Evolutionary conservation across 805 yeast genomes (phyloP).

Genomic region (Wickerhamomyces xylosicus): DNA sequence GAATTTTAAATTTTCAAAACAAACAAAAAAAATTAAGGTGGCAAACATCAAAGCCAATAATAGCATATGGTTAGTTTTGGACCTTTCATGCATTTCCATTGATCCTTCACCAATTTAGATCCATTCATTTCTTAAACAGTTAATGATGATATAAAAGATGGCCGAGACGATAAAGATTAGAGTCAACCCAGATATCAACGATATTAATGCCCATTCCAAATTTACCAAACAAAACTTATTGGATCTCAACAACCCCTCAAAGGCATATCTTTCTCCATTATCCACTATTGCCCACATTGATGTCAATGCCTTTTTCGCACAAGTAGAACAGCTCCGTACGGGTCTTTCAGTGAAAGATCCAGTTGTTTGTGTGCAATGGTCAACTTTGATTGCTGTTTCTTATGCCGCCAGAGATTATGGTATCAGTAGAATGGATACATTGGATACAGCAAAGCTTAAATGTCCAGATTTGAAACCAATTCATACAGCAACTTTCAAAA

Average conservation of each 20-base stretch:
- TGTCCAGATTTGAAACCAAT: constrained; percentile 73
- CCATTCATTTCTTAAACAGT: too few species aligned
- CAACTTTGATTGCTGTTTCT: constrained; percentile 77
- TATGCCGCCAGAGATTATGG: constrained; percentile 86
- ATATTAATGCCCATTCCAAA: constrained; percentile 16
- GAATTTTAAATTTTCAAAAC: too few species aligned
- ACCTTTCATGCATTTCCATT: too few species aligned
- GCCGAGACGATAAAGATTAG: constrained; percentile 1
- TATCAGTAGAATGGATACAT: constrained; percentile 64
- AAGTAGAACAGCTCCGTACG: constrained; percentile 74
- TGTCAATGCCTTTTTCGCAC: constrained; percentile 93
- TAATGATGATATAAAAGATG: too few species aligned
- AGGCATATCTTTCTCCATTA: constrained; percentile 54
- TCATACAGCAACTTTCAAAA: constrained; percentile 89
- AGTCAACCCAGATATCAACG: neutral
- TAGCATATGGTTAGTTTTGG: too few species aligned
- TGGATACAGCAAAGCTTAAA: constrained; percentile 57
- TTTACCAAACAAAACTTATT: constrained; percentile 40
- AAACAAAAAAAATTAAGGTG: too few species aligned
- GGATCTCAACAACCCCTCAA: constrained; percentile 33
- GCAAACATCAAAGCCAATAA: too few species aligned
- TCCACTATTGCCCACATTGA: constrained; percentile 81
- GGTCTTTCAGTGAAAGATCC: constrained; percentile 62
- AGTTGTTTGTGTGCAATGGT: constrained; percentile 93
- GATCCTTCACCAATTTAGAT: too few species aligned